phyloP scores from a whole-genome alignment of 2,329 filamentous ascomycete species.

The Teratosphaeria zuluensis region DNA sequence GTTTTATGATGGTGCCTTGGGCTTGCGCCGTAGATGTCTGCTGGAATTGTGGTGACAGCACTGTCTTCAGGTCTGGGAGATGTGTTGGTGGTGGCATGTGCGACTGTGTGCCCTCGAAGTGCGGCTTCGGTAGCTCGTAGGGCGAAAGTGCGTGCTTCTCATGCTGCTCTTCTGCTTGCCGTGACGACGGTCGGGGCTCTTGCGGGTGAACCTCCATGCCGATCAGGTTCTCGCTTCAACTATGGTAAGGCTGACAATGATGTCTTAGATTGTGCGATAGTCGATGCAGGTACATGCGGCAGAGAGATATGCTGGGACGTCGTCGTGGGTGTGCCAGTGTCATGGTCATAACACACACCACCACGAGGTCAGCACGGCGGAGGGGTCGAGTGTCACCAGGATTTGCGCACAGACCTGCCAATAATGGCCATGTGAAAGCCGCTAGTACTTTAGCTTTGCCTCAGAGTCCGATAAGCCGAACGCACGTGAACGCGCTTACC shows the following conservation, averaged over 20 bases:
- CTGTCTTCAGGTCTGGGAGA: conserved; percentile 36
- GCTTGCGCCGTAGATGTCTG: conserved; percentile 19
- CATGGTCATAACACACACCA: not conserved
- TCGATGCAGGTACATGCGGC: not conserved
- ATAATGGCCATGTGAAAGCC: not conserved
- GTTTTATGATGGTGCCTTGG: conserved; percentile 8
- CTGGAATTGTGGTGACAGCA: conserved; percentile 29
- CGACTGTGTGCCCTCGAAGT: conserved; percentile 7
- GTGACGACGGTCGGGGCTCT: not conserved
- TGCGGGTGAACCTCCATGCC: not conserved
- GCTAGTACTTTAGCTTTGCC: not conserved
- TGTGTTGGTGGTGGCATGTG: conserved; percentile 21
- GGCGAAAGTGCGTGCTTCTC: conserved; percentile 2
- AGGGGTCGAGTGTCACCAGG: not conserved
- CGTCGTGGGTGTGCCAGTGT: no score
- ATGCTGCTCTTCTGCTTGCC: not conserved
- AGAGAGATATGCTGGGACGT: no score
- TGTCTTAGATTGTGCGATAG: not conserved
- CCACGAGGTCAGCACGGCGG: not conserved
- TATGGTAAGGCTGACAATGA: conserved; percentile 7
- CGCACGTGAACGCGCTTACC: not conserved
- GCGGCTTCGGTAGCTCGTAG: not conserved
- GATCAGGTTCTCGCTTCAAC: conserved; percentile 5
- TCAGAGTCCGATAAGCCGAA: not conserved
- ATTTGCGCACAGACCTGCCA: not conserved